Evolutionary conservation across 192 early-diverging fungal species (phyloP), one percentile per base, ranked within the genome.

Genomic region (Coemansia asiatica): DNA sequence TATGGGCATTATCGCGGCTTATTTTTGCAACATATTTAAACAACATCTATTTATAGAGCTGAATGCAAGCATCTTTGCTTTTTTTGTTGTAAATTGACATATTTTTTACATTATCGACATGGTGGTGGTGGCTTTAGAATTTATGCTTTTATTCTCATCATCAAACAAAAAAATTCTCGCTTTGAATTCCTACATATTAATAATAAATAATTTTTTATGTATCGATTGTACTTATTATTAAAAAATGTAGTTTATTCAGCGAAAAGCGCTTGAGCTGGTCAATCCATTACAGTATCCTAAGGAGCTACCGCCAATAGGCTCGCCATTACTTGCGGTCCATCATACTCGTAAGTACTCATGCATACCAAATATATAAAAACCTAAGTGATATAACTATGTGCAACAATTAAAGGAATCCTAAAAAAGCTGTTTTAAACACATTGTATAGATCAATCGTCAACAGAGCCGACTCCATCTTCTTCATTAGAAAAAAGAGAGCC

Each of bases 281-380:
- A 70, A 64, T 21, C 76, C 76, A 25, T 51, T 61, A 22, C 67
- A 67, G 6, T 68, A 67, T 49, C 54, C 70, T 15, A 54, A 65
- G 21, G 76, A 74, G 36, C 58, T 79, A 18, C 76, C 76, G n/a
- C 76, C 76, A 12, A 79, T 79, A 21, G 72, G 64, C 35, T 69
- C 71, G 15, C 76, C 76, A 13, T 29, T 74, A 23, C 63, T 74
- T 25, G 40, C 72, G 2, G 53, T 64, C 0, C 76, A 74, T 22
- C 61, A 63, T 15, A 35, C 62, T 22, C 68, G 74, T 76, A 76
- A 64, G 74, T 76, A 19, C 3, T 57, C 25, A n/a, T 29, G 27
- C 35, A 13, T 21, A 25, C 36, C 22, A 4, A 36, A 56, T 27
- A 18, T 1, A 19, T n/a, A 31, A 5, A 16, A 18, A n/a, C n/a